Base-by-base conservation (phyloP, 2,329 filamentous ascomycete species). In the Penicillium sp. region DNA sequence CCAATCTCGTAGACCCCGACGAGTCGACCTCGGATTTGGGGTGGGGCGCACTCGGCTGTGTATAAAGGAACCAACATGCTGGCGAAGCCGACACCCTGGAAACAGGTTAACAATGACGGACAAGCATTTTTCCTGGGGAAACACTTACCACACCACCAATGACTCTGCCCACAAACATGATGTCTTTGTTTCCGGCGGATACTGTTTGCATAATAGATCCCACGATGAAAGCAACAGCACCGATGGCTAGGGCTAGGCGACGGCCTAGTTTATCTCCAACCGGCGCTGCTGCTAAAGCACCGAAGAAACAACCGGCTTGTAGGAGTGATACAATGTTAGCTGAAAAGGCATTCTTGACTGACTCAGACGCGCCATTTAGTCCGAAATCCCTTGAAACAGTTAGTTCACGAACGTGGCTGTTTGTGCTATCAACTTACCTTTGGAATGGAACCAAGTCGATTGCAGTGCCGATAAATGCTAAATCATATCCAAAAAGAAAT, bases 151-250 rank as follows among this genome's bases (percentile, higher is more conserved):
- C 53, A 14, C 60, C 60, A n/a, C 57, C 57, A 47, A 75, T 71
- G 31, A 73, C 81, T 63, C 86, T 79, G 24, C 86, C 87, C 56
- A 86, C 75, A 64, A 87, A 89, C 76, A 90, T 86, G 62, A 82
- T 75, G 5, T 79, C 72, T 33, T 88, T 70, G 43, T 80, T 78
- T 9, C 86, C 86, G 22, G 76, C 77, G 21, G 84, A 83, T 8
- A 79, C 77, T 48, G 84, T 80, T 72, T 90, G 87, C 61, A 89
- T 79, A 49, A 87, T 69, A 48, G 85, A 84, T 35, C 87, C 87
- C 16, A 84, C 58, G 37, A 80, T 79, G 31, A 86, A 85, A 43
- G 87, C 69, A 2, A 80, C 48, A 27, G 85, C 84, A 6, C 82
- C 80, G 33, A 76, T 69, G 26, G 87, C 77, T 26, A 90, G 77